Percentiles rank a stretch among this genome's conserved stretches.
Conservation (phyloP, 805 yeast genomes). For the Saturnispora silvae region DNA sequence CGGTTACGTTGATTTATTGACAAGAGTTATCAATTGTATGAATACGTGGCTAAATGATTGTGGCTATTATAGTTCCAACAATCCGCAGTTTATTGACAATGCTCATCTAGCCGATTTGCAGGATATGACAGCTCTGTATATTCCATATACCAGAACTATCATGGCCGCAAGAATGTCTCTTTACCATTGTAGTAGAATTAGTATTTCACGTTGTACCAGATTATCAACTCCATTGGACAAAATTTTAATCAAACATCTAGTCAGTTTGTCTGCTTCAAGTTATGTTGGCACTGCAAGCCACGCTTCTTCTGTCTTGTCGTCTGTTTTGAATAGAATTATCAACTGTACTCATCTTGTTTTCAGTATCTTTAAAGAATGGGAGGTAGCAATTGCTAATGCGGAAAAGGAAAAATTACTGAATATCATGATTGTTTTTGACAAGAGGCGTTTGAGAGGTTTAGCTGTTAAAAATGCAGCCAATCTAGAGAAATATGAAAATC, state of each 20-base stretch:
- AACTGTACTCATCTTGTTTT: conserved; percentile 43
- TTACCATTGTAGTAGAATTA: conserved; percentile 65
- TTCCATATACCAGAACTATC: conserved; percentile 68
- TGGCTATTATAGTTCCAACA: conserved; percentile 21
- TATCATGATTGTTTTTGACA: conserved; percentile 46
- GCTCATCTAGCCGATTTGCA: conserved; percentile 38
- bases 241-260: conserved; percentile 52
- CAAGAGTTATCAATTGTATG: conserved; percentile 50
- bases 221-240: conserved; percentile 58
- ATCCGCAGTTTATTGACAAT: conserved; percentile 22
- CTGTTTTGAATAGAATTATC: conserved; percentile 58
- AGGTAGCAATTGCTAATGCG: conserved; percentile 33
- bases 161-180: conserved; percentile 65
- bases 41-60: conserved; percentile 47
- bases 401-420: conserved; percentile 53
- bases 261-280: conserved; percentile 52
- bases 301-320: conserved; percentile 58
- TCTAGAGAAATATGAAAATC: conserved; percentile 34
- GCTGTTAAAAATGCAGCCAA: conserved; percentile 48
- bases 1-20: conserved; percentile 55
- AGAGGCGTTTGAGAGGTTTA: conserved; percentile 48
- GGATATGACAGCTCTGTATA: conserved; percentile 48
- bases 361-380: conserved; percentile 33
- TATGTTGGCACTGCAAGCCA: conserved; percentile 59
- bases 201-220: conserved; percentile 63